These are phyloP conservation scores for Aspergillus amoenus DNA, from an alignment of 2,329 filamentous ascomycete genomes.

Conservation along the genomic window DNA sequence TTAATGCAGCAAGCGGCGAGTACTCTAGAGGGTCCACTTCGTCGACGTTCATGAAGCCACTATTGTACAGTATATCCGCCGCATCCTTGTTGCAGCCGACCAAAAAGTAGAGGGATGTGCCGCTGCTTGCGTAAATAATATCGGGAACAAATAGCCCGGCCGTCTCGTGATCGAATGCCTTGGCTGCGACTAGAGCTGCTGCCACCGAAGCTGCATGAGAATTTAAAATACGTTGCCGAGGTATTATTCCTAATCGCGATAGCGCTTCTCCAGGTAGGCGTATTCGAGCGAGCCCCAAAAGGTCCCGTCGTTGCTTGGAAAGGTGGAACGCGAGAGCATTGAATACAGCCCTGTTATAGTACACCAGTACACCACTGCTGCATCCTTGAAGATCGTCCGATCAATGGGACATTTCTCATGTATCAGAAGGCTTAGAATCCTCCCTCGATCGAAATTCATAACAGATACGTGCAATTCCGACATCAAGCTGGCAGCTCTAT, in stretches of 20 bases:
- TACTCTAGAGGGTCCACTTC: not conserved
- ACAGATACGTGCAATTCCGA: not conserved
- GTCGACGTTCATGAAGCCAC: not conserved
- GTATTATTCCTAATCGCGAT: not conserved
- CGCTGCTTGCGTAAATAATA: not conserved
- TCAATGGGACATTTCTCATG: not conserved
- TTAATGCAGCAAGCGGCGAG: not conserved
- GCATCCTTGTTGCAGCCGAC: not conserved
- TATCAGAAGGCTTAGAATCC: not conserved
- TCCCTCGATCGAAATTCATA: not conserved
- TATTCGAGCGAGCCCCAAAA: not conserved
- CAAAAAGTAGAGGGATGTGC: not conserved
- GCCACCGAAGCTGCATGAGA: not conserved
- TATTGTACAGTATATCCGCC: not conserved
- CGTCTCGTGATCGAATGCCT: not conserved
- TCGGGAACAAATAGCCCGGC: not conserved
- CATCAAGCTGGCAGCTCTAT: not conserved
- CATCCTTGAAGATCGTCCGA: not conserved
- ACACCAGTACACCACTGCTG: not conserved
- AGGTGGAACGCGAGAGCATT: not conserved
- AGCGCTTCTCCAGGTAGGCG: not conserved
- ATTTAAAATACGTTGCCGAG: not conserved
- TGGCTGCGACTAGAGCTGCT: not conserved
- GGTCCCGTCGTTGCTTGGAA: not conserved
- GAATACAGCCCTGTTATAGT: not conserved